Evolutionary conservation across 164 flowering plant genomes (phyloP), one percentile per base, ranked within the genome.

Genomic region (Chloranthus sessilifolius): DNA sequence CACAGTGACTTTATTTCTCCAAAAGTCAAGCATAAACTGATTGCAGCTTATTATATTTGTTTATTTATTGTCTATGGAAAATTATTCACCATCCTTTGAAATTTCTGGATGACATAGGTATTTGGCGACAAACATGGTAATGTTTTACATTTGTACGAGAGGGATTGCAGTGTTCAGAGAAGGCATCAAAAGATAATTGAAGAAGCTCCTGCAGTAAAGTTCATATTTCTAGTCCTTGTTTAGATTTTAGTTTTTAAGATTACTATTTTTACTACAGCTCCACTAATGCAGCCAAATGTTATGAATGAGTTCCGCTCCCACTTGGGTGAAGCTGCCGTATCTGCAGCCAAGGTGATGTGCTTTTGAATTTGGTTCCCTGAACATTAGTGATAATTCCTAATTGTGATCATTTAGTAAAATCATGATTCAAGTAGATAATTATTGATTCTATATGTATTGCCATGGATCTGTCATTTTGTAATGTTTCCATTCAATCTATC

Each of bases 151-250:
- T 68, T 94, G 25, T 73, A 84, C 60, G 95, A 94, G 75, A 81
- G 99, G 48, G 99, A 94, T 65, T 94, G 99, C 81, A 94, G 99
- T 64, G 85, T 94, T 59, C 99, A 94, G 67, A 81, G 99, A 66
- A 82, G 99, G 67, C 99, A 94, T 72, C 99, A 94, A 65, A 94
- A 94, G 74, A 94, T 94, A 45, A 94, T 94, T 58, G 99, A 94
- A 74, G 99, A 94, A 81, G 99, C 99, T 55, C 99, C 97, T 34
- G 99, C 99, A 61, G 99, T 92, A 84, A 69, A 53, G 41, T 49
- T 56, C 52, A 11, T n/a, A 29, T 61, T 48, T 56, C 28, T 58
- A 19, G 3, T 16, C 52, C 29, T 24, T 15, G 56, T 63, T 31
- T 44, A 37, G 5, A 14, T 65, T 59, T 19, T 22, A 22, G 17